Percentiles rank a stretch among this genome's conserved stretches.
Conservation (phyloP, 768 basidiomycete species). For the Phylloporus rhodoxanthus region DNA sequence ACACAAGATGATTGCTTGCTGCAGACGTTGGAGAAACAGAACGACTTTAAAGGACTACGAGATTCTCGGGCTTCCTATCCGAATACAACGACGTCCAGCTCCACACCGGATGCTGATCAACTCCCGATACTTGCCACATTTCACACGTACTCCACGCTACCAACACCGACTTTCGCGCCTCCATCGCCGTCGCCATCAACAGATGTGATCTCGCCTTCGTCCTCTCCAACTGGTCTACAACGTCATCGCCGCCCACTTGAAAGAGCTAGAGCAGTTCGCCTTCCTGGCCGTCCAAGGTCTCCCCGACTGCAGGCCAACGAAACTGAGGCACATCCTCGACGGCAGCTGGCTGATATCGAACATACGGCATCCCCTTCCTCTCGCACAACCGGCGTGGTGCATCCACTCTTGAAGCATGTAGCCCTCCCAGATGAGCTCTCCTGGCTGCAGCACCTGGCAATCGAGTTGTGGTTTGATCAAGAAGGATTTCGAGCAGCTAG, state of each 20-base stretch:
- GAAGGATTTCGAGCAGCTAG: conserved; percentile 69
- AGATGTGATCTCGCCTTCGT: conserved; percentile 20
- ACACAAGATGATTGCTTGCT: not conserved
- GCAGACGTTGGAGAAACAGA: conserved; percentile 1
- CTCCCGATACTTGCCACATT: conserved; percentile 12
- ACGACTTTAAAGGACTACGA: not conserved
- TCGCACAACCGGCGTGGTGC: conserved; percentile 3
- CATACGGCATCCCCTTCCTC: conserved; percentile 5
- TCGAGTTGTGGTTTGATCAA: conserved; percentile 76
- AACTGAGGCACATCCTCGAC: conserved; percentile 9
- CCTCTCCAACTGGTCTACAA: conserved; percentile 16
- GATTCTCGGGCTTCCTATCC: conserved; percentile 16
- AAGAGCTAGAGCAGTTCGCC: conserved; percentile 29
- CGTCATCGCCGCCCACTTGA: conserved; percentile 29
- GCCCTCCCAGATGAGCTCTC: conserved; percentile 36
- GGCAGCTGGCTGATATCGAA: conserved; percentile 12
- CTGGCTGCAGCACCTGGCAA: conserved; percentile 49
- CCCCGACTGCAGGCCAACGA: conserved; percentile 18
- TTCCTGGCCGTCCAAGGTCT: conserved; percentile 23
- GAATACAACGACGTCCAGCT: conserved; percentile 9
- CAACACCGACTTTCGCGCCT: conserved; percentile 24
- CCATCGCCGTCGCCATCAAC: conserved; percentile 28
- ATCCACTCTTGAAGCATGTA: conserved; percentile 10
- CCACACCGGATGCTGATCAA: conserved; percentile 17
- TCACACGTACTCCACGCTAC: conserved; percentile 26